Evolutionary conservation across 2,329 filamentous ascomycete genomes (phyloP).

Genomic region (Aspergillus quadrilineatus): DNA sequence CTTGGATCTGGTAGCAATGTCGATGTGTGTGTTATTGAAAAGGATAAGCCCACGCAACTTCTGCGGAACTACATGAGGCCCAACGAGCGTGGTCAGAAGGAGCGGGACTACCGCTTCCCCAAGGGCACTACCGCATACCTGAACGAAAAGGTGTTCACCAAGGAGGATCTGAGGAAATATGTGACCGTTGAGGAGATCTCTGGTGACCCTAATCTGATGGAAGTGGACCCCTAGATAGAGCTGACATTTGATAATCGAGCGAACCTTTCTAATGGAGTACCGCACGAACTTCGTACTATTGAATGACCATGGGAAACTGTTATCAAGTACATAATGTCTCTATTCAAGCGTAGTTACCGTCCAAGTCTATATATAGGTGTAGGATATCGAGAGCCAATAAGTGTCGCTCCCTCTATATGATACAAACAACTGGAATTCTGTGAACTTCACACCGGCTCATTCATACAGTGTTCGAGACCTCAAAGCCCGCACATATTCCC

Average conservation of each 20-base stretch:
- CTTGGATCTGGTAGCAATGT: conserved; percentile 96
- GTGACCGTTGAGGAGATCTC: conserved; percentile 85
- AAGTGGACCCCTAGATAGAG: conserved; percentile 53
- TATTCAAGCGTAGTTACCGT: neutral
- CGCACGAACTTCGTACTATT: neutral
- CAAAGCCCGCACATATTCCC: conserved; percentile 38
- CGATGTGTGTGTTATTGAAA: conserved; percentile 91
- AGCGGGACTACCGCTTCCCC: conserved; percentile 87
- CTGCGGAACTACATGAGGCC: conserved; percentile 91
- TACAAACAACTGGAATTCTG: neutral
- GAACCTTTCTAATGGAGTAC: neutral
- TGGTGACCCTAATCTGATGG: conserved; percentile 66
- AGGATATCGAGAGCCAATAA: neutral
- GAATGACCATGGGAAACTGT: neutral
- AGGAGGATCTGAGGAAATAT: conserved; percentile 91
- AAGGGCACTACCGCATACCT: conserved; percentile 92
- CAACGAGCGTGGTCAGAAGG: conserved; percentile 86
- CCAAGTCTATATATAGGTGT: neutral
- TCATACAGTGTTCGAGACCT: conserved; percentile 16
- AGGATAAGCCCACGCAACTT: conserved; percentile 84
- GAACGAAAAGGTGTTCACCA: conserved; percentile 93
- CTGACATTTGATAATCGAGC: conserved; percentile 4
- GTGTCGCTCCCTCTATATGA: neutral
- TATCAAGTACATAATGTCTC: neutral
- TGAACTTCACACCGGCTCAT: neutral